Conservation (phyloP, 2,329 filamentous ascomycete genomes). For the Penicillium sp. region DNA sequence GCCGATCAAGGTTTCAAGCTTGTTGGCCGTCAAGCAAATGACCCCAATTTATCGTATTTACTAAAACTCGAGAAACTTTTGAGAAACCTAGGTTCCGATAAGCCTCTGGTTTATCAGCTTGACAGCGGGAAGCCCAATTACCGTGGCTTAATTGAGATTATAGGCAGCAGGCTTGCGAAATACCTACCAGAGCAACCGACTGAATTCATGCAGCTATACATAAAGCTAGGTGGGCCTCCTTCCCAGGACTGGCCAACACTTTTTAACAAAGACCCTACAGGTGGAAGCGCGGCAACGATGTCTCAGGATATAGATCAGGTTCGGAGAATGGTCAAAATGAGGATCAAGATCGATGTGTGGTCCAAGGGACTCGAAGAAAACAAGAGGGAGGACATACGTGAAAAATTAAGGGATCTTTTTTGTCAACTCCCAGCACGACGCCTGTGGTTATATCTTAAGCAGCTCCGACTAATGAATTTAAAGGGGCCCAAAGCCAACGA, state of each 20-base stretch:
- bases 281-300: constrained; percentile 20
- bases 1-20: not conserved
- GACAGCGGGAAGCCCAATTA: not conserved
- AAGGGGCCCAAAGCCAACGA: not conserved
- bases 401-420: constrained; percentile 22
- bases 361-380: constrained; percentile 26
- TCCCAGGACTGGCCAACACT: not conserved
- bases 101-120: not conserved
- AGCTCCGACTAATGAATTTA: constrained; percentile 12
- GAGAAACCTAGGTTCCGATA: constrained; percentile 1
- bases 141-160: not conserved
- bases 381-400: constrained; percentile 24
- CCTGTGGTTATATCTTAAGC: constrained; percentile 23
- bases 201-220: constrained; percentile 5
- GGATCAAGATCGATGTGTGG: constrained; percentile 30
- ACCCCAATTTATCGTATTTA: not conserved
- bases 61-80: not conserved
- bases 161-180: not conserved
- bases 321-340: constrained; percentile 23
- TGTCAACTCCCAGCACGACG: constrained; percentile 22
- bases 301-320: constrained; percentile 23
- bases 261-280: constrained; percentile 16
- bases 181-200: not conserved
- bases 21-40: not conserved
- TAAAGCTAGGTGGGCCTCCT: constrained; percentile 4